phyloP scores from a whole-genome alignment of 1,284 basidiomycete species.

The Garcileccinum viscosum region DNA sequence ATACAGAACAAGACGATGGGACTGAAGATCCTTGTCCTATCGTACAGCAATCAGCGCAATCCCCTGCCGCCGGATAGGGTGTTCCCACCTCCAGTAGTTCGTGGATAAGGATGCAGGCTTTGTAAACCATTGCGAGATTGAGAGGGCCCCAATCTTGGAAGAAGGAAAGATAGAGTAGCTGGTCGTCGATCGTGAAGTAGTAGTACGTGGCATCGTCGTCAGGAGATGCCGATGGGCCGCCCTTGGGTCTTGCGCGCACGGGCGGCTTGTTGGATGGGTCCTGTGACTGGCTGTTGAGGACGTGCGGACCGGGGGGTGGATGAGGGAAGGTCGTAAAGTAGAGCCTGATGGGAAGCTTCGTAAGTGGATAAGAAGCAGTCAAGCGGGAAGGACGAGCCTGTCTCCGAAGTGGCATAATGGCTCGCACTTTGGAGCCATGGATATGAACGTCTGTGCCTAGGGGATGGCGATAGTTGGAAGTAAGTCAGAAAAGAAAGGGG shows the following conservation, averaged over 20 bases:
- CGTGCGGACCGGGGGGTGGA: slow-evolving; percentile 66
- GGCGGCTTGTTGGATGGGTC: slow-evolving; percentile 60
- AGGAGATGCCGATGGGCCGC: slow-evolving; percentile 63
- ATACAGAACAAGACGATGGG: slow-evolving; percentile 86
- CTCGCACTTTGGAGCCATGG: slow-evolving; percentile 67
- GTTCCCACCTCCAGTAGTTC: slow-evolving; percentile 78
- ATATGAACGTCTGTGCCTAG: not conserved
- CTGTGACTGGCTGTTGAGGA: slow-evolving; percentile 62
- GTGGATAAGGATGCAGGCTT: slow-evolving; percentile 92
- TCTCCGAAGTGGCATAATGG: slow-evolving; percentile 78
- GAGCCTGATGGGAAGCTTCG: slow-evolving; percentile 52
- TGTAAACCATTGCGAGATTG: slow-evolving; percentile 91
- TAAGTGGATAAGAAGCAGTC: slow-evolving; percentile 13
- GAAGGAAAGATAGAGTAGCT: slow-evolving; percentile 92
- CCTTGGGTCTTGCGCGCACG: slow-evolving; percentile 63
- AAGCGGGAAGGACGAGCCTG: slow-evolving; percentile 51
- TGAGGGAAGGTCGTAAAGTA: slow-evolving; percentile 84
- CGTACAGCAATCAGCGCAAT: slow-evolving; percentile 22
- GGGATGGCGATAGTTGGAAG: not conserved
- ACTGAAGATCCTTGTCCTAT: slow-evolving; percentile 72
- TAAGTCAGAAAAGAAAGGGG: slow-evolving; percentile 1
- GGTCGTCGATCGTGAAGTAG: slow-evolving; percentile 90
- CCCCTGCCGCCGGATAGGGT: not conserved
- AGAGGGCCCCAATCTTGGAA: slow-evolving; percentile 95
- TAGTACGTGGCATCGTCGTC: slow-evolving; percentile 78